Conservation (phyloP, 306 rosid genomes). For the Glycine tomentella region DNA sequence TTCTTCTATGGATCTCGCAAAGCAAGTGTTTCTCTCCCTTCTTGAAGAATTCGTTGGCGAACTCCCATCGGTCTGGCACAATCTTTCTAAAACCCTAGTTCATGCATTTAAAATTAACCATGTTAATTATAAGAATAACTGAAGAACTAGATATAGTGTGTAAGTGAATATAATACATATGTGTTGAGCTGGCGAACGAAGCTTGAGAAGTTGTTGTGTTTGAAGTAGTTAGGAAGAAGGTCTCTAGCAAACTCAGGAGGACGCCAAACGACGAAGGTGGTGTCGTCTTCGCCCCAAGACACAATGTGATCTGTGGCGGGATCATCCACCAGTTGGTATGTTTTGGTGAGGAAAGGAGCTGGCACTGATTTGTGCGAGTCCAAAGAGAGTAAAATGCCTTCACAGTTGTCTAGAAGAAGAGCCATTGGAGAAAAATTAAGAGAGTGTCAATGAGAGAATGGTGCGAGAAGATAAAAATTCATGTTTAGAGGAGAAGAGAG, state of each 20-base stretch:
- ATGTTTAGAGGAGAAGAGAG: constrained; percentile 34
- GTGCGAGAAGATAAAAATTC: constrained; percentile 43
- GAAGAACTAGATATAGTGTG: too few relatives aligned
- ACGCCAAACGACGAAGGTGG: constrained; percentile 98
- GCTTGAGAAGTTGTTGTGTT: constrained; percentile 98
- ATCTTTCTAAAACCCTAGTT: constrained; percentile 97
- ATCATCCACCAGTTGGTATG: constrained; percentile 95
- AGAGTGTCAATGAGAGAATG: constrained; percentile 43
- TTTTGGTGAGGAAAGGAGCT: constrained; percentile 93
- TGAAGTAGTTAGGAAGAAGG: constrained; percentile 97
- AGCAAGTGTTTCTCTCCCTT: constrained; percentile 95
- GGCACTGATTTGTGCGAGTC: constrained; percentile 95
- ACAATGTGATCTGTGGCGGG: constrained; percentile 92
- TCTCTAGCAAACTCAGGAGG: constrained; percentile 96
- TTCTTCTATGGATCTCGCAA: constrained; percentile 94
- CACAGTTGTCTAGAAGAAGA: constrained; percentile 79
- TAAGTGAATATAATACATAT: constrained; percentile 55
- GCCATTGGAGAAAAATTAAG: constrained; percentile 59
- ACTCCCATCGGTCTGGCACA: constrained; percentile 99
- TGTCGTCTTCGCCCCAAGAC: constrained; percentile 96
- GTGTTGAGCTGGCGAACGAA: constrained; percentile 99
- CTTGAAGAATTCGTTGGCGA: constrained; percentile 92
- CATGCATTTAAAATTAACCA: not conserved
- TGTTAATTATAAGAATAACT: not conserved
- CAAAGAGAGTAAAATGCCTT: constrained; percentile 80